Evolutionary conservation across 306 rosid species (phyloP).

Genomic region (Cotoneaster glaucophyllus): DNA sequence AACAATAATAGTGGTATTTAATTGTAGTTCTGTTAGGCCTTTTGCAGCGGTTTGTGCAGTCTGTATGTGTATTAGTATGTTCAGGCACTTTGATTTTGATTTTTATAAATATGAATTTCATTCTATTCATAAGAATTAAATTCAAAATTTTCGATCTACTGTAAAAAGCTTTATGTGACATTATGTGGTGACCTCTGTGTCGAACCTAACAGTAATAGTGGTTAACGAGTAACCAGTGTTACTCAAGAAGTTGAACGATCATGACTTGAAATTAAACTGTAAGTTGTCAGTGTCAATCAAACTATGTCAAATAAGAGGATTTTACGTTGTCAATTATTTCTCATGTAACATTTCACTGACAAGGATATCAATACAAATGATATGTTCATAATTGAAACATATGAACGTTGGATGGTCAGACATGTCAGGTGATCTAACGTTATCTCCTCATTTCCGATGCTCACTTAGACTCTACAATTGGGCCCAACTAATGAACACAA

Average conservation of each 20-base stretch:
- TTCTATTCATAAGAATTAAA: no score
- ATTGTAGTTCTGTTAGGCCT: neutral
- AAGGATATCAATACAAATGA: no score
- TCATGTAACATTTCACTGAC: neutral
- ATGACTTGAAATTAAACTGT: no score
- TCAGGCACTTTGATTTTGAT: neutral
- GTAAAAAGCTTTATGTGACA: neutral
- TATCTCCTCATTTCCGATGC: neutral
- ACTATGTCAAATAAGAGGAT: no score
- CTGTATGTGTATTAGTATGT: no score
- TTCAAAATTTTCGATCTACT: no score
- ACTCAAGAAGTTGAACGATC: neutral
- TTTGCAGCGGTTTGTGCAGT: no score
- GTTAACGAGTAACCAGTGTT: neutral
- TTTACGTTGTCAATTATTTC: no score
- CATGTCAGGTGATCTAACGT: no score
- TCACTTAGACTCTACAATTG: neutral
- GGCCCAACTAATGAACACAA: neutral
- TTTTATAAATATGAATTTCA: neutral
- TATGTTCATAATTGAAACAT: no score
- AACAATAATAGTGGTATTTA: neutral
- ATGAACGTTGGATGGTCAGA: no score
- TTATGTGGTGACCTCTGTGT: accelerated
- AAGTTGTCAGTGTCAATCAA: no score
- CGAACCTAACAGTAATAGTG: neutral